These are phyloP conservation scores for Coemansia sp. DNA, from an alignment of 192 early-diverging fungal species.

Conservation along the genomic window DNA sequence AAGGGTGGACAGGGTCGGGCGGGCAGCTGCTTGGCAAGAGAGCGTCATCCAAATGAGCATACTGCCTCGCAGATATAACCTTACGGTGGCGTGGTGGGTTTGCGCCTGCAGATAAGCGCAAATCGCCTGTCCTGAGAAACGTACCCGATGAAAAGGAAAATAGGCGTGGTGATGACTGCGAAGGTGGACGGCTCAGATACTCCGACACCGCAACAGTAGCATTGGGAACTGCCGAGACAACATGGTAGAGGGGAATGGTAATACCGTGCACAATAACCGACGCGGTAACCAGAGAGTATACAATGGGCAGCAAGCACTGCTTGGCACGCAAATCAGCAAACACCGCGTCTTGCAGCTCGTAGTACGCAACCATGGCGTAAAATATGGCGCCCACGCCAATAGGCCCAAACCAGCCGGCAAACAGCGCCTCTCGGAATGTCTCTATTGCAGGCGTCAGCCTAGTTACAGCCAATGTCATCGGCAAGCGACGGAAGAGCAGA, in stretches of 20 bases:
- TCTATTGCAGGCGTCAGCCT: slow-evolving; percentile 60
- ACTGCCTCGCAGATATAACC: background rate
- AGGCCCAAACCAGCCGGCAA: slow-evolving; percentile 87
- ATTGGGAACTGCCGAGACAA: slow-evolving; percentile 10
- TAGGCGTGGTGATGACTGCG: slow-evolving; percentile 5
- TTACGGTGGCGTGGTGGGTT: background rate
- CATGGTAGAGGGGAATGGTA: slow-evolving; percentile 65
- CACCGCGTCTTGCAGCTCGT: slow-evolving; percentile 13
- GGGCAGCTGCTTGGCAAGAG: slow-evolving; percentile 1
- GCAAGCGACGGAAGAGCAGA: slow-evolving; percentile 69
- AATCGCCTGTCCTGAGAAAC: background rate
- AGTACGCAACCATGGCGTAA: slow-evolving; percentile 46
- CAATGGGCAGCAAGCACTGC: slow-evolving; percentile 48
- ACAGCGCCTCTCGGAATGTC: slow-evolving; percentile 65
- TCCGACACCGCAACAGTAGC: slow-evolving; percentile 8
- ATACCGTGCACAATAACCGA: slow-evolving; percentile 77
- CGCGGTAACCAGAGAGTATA: slow-evolving; percentile 65
- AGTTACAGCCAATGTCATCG: slow-evolving; percentile 57
- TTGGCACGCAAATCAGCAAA: slow-evolving; percentile 8
- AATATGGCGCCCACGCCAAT: slow-evolving; percentile 65
- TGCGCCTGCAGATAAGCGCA: background rate
- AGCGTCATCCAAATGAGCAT: background rate
- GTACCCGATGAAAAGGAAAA: slow-evolving; percentile 3
- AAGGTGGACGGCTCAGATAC: slow-evolving; percentile 8
- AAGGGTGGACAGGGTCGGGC: background rate